Evolutionary conservation across 305 asterid species (phyloP).

Genomic region (Stenogyne calaminthoides): DNA sequence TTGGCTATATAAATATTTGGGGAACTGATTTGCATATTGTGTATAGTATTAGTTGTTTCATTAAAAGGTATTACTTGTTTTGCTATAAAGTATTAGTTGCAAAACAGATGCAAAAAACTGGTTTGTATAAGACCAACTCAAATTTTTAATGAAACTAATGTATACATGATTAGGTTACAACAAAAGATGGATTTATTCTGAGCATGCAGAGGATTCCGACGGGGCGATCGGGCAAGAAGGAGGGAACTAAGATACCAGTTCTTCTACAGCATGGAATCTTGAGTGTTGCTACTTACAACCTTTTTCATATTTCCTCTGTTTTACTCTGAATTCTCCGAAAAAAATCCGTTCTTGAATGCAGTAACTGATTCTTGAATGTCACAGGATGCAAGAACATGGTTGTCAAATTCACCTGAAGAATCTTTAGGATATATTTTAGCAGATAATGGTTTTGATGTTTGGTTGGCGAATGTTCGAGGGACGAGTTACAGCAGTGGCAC

Average conservation of each 20-base stretch:
- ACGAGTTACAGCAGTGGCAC: conserved; percentile 63
- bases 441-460: conserved; percentile 64
- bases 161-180: conserved; percentile 48
- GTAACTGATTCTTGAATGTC: not conserved
- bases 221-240: conserved; percentile 38
- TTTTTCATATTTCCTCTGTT: not conserved
- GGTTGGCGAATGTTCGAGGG: conserved; percentile 69
- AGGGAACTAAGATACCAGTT: conserved; percentile 47
- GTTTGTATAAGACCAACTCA: not conserved
- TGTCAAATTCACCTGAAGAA: conserved; percentile 47
- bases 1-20: not conserved
- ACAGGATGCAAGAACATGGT: conserved; percentile 70
- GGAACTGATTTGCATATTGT: too few relatives aligned
- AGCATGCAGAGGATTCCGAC: conserved; percentile 69
- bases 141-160: not conserved
- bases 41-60: too few relatives aligned
- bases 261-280: conserved; percentile 75
- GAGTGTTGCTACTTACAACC: conserved; percentile 44
- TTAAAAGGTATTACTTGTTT: too few relatives aligned
- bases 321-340: not conserved
- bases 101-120: too few relatives aligned
- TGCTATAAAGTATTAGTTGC: too few relatives aligned
- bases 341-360: not conserved
- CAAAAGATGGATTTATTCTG: conserved; percentile 67
- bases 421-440: conserved; percentile 66